Percentiles rank a stretch among this genome's conserved stretches.
These are phyloP conservation scores for Garcia nutans DNA, from an alignment of 345 rosid genomes.

Conservation along the genomic window DNA sequence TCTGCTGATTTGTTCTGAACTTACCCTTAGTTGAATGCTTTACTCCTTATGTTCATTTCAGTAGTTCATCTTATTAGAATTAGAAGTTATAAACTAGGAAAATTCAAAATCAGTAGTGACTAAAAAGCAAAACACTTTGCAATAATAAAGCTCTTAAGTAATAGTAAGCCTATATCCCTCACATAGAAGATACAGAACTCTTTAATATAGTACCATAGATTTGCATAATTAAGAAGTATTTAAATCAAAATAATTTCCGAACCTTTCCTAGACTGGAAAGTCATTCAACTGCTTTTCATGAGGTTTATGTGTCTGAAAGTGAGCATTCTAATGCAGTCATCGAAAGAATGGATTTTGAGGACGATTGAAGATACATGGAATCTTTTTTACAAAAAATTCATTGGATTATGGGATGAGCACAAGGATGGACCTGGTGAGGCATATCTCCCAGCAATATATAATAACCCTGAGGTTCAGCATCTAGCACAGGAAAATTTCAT, in stretches of 20 bases:
- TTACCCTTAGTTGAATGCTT: neutral
- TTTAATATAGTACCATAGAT: neutral
- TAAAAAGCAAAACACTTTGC: too few relatives aligned
- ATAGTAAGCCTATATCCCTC: neutral
- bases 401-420: constrained; percentile 67
- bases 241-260: neutral
- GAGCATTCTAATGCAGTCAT: constrained; percentile 41
- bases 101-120: too few relatives aligned
- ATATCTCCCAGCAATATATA: constrained; percentile 74
- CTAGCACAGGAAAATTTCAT: constrained; percentile 62
- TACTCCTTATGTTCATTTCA: too few relatives aligned
- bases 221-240: neutral
- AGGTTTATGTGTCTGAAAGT: constrained; percentile 5
- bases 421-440: constrained; percentile 89
- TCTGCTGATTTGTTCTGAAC: neutral
- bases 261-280: too few relatives aligned
- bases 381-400: constrained; percentile 62
- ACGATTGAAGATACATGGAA: constrained; percentile 76
- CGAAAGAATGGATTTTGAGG: constrained; percentile 73
- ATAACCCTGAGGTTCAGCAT: constrained; percentile 56
- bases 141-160: too few relatives aligned
- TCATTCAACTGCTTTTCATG: too few relatives aligned
- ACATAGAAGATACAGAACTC: neutral
- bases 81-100: too few relatives aligned
- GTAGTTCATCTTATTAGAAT: too few relatives aligned